Evolutionary conservation across 306 rosid species (phyloP), one percentile per base, ranked within the genome.

Genomic region (Hylodesmum podocarpum): DNA sequence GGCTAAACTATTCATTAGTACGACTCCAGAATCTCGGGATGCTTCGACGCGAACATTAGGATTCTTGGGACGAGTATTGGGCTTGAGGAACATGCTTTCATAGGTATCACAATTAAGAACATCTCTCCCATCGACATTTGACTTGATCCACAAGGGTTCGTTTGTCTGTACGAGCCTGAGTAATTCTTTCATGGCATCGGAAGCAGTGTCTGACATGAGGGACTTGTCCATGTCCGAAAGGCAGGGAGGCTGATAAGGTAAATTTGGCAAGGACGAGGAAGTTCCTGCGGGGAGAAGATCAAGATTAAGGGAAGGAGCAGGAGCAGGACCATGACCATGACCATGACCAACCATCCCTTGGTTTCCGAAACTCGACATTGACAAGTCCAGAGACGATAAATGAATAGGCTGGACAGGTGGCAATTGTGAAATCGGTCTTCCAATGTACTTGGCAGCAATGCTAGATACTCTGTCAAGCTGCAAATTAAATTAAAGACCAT

Each of bases 401-500:
- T 87, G 98, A 74, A 89, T 82, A 1, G 93, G 97, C 63, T 88
- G 91, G 68, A 94, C 88, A 1, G 95, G 89, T 29, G 97, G 96
- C 41, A 94, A 91, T 51, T 94, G 98, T 12, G 98, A 88, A 75
- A 94, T 91, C 83, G 98, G 97, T 50, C 97, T 87, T 61, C 98
- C 98, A 0, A 92, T 92, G 87, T 89, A 92, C 77, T 94, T 94
- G 0, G 97, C 96, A 19, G 96, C 96, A 70, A 94, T 81, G 86
- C 98, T 92, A 9, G 98, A 90, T 5, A 94, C 93, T 83, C 97
- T 90, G 73, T 94, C 98, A 71, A 94, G 97, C 98, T 94, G 68
- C 84, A 75, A 63, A 71, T 25, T 24, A 15, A 58, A n/a, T 47
- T 12, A 15, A 12, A 2, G 8, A 57, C 19, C 1, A 55, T 8